Percentiles rank a stretch among this genome's conserved stretches.
Conservation (phyloP, 73 alveolate genomes). For the Paramecium octaurelia region DNA sequence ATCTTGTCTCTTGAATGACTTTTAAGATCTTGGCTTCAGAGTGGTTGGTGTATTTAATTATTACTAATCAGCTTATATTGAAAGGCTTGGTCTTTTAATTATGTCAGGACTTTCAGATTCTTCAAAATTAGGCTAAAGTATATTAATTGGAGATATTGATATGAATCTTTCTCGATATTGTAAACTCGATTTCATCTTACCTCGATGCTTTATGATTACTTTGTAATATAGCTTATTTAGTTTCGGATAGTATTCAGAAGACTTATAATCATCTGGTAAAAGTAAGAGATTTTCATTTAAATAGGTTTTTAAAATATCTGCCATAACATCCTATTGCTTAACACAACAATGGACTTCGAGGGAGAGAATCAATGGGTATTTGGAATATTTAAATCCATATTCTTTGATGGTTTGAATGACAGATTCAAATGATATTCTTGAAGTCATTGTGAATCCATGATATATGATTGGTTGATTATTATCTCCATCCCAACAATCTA, state of each 20-base stretch:
- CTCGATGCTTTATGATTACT: slow-evolving; percentile 20
- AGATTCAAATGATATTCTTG: slow-evolving; percentile 74
- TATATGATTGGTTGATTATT: slow-evolving; percentile 90
- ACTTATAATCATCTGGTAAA: slow-evolving; percentile 61
- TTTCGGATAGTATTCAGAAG: not conserved
- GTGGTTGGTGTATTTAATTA: not conserved
- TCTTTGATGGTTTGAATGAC: slow-evolving; percentile 75
- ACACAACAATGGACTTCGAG: slow-evolving; percentile 90
- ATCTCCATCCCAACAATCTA: slow-evolving; percentile 94
- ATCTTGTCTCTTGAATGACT: not conserved
- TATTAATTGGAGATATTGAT: not conserved
- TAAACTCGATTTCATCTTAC: not conserved
- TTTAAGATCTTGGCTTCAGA: not conserved
- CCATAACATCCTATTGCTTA: slow-evolving; percentile 79
- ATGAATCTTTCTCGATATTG: not conserved
- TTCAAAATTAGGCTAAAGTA: not conserved
- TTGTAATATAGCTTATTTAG: not conserved
- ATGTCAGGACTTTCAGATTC: not conserved
- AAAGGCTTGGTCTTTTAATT: not conserved
- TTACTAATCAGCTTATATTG: not conserved
- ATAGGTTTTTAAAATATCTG: slow-evolving; percentile 68
- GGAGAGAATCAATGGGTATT: slow-evolving; percentile 85
- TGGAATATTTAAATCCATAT: slow-evolving; percentile 80
- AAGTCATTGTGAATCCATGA: slow-evolving; percentile 90
- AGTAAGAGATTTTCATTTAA: slow-evolving; percentile 72